Evolutionary conservation across 176 grass and related monocot genomes (phyloP), one percentile per base, ranked within the genome.

Genomic region (Poa pratensis): DNA sequence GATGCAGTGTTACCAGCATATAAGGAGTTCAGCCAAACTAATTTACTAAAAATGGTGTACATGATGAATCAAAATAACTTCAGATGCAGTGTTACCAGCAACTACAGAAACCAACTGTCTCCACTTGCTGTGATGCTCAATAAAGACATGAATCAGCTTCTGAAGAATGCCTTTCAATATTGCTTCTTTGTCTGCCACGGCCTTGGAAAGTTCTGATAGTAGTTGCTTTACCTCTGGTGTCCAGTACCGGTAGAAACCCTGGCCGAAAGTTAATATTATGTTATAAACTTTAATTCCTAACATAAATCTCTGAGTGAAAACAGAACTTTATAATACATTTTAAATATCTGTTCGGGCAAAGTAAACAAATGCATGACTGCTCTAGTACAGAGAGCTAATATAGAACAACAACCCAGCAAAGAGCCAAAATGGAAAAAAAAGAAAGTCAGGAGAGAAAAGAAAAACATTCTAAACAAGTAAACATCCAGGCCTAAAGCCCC

Each of bases 131-230:
- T 98, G 96, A 88, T 98, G 87, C 68, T 89, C 89, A 81, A 86
- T 86, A 55, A 98, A 98, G 32, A 81, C 86, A 43, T 86, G 80
- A 67, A 98, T 92, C 76, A 98, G 85, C 77, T 88, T 94, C 63
- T 93, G 93, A 91, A 98, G 87, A 89, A 98, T 95, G 83, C 91
- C 89, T 90, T 92, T 98, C 46, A 98, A 62, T 80, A 82, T 93
- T 62, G 93, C 85, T 82, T 98, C 96, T 88, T 93, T 98, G 80
- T 98, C 96, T 45, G 88, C 79, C 80, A 92, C 87, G 42, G 89
- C 96, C 86, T 88, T 92, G 30, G 93, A 95, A 87, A 94, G 93
- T 87, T 90, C 88, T 86, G 85, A 84, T 82, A 95, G 37, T 60
- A 98, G 37, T 26, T 94, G 86, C 78, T 92, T 98, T 67, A 98